Evolutionary conservation across 2,329 filamentous ascomycete genomes (phyloP), one percentile per base, ranked within the genome.

Genomic region (Neofusicoccum parvum): DNA sequence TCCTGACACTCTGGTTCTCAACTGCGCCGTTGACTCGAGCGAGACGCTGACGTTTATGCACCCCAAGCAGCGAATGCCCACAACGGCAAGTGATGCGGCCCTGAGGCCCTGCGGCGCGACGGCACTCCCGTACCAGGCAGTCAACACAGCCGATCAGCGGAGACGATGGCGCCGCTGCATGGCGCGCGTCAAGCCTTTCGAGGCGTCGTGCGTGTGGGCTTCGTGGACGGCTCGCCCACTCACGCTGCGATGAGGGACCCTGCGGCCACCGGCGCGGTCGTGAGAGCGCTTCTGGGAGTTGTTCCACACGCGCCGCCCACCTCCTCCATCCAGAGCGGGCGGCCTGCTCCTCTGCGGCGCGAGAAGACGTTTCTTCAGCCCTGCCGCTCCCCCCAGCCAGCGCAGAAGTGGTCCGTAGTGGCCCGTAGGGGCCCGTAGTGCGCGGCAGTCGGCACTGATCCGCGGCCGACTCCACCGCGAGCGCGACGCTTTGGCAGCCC

Each of bases 151-250:
- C 56, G 56, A 60, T 60, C 56, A 60, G 56, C 56, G 56, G 56
- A 41, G 56, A 60, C 43, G 48, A 46, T 15, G 56, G 43, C 43
- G 56, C 7, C 27, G 56, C 27, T 60, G 56, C 53, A 45, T 58
- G 53, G 53, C 53, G 53, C 53, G 53, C 56, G 56, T 60, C 56
- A 60, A 48, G 43, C 41, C 43, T 37, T 60, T 46, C 43, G 56
- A 60, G 27, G 56, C 56, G 27, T 60, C 5, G 43, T 12, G 43
- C 11, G 56, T 60, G 43, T 48, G 56, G 48, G 56, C 32, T 20
- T 37, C 23, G 46, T 49, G 20, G 46, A 49, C 14, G 46, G 46
- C 27, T 49, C 46, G 46, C 27, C 46, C 17, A 17, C 17, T 23
- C 46, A 9, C 9, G 46, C 20, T 17, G 46, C 10, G 46, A 20